Evolutionary conservation across 2,329 filamentous ascomycete species (phyloP), one percentile per base, ranked within the genome.

Genomic region (Hysterium pulicare): DNA sequence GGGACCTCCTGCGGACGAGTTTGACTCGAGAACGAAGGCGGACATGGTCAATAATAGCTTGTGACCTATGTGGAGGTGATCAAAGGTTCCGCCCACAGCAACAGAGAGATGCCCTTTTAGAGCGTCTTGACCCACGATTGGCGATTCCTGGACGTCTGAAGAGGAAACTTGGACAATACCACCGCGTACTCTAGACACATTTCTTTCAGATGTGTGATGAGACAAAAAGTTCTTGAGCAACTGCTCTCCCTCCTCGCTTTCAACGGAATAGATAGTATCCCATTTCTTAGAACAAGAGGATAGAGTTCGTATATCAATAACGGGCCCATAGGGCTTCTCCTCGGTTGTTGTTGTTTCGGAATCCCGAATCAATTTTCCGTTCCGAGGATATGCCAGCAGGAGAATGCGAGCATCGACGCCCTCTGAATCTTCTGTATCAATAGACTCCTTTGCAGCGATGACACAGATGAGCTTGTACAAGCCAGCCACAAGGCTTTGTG

Each of bases 31-130:
- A 13, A 89, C 76, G 42, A 96, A 79, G 0, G 84, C 80, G 0
- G 86, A 87, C 47, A 90, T 90, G n/a, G 90, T 90, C 16, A 98
- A 79, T 16, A 98, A 78, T n/a, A 97, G 76, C 69, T 97, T 98
- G 72, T 98, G 93, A 5, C 93, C 93, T 3, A 87, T 83, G 62
- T 98, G 93, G 17, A 98, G 78, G 67, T 97, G 90, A 65, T 98
- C 93, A 68, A 97, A 98, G 0, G 93, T 98, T 8, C 93, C 93
- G 22, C 91, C 93, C 10, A 97, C 80, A 40, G 85, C 87, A 38
- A 94, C 85, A 11, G 80, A 77, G 45, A 74, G 69, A 62, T 87
- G 79, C 32, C 66, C 59, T n/a, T 38, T 47, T 13, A 48, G 4
- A 21, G 20, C 38, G 16, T 7, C 40, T n/a, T 40, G n/a, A 17